Evolutionary conservation across 2,329 filamentous ascomycete species (phyloP), one percentile per base, ranked within the genome.

Genomic region (Triangularia setosa): DNA sequence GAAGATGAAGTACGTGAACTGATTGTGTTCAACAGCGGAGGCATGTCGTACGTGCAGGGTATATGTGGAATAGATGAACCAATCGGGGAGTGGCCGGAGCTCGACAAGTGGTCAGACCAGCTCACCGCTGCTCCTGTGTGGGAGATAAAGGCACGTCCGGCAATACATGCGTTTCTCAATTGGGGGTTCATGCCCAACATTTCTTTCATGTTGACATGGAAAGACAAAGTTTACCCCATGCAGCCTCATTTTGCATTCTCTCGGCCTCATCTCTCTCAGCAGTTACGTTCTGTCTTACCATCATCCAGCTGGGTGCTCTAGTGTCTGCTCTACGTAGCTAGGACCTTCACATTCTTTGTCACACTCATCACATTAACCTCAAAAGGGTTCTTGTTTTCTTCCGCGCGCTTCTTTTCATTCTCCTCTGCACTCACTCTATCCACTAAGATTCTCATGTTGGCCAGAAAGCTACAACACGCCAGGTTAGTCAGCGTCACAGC

Each of bases 361-460:
- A 44, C 35, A 18, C 16, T 44, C n/a, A 4, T 5, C 6, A 44
- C 5, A 5, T 44, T 18, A 18, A 44, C 35, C 35, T 44, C 35
- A 8, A 21, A n/a, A 8, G 16, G 5, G 3, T n/a, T 44, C n/a
- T 44, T 44, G 16, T 16, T 18, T n/a, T 6, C 35, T 18, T 44
- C 5, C 5, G 11, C 11, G 18, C 5, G 16, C 7, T 18, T 27
- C 25, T 58, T 14, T 2, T 60, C 62, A 28, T 40, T 60, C 25
- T 68, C 64, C 30, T 68, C 66, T 2, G 63, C 64, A 23, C 58
- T 28, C 5, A 68, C 66, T 16, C 64, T 59, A n/a, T 68, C 64
- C 12, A 68, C 66, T 12, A 68, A 35, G 2, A 64, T 57, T 9
- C 60, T 56, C 64, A 68, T 68, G 61, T 64, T 68, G 28, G 48